Evolutionary conservation across 140 eudicot species (phyloP), one percentile per base, ranked within the genome.

Genomic region (Eryngium alpinum): DNA sequence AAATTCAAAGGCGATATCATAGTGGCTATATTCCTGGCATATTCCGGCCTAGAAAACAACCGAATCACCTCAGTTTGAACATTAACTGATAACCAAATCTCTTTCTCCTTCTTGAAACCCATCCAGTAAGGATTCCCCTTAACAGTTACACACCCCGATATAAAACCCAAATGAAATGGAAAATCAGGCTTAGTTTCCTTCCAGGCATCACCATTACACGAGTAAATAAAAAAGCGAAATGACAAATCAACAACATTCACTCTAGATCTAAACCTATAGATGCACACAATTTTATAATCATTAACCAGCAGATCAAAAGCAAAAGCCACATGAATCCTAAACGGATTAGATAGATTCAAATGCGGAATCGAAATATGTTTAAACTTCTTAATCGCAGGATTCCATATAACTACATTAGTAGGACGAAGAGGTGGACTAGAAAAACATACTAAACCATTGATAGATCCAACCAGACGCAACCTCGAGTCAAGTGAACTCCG

Each of bases 321-420:
- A 18, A 69, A 69, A 14, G 75, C 75, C 11, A 69, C 75, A 69
- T 69, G 31, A 5, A 69, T 69, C 49, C 75, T 17, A 38, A 69
- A 69, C 18, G 75, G 75, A 24, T 28, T 17, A 7, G 44, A 0
- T 7, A 29, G 38, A 69, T 69, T 69, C 75, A 69, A 18, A 69
- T 69, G 75, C 17, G 75, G 33, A 24, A 69, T 46, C 43, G 15
- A 22, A 7, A 69, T 4, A 32, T 69, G 44, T 22, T 10, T 19
- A 28, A 69, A 69, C 25, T n/a, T 69, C 3, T 2, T 13, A 69
- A 46, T 69, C 17, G 75, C 75, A 0, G 75, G 75, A 46, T 69
- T 69, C 75, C 75, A 69, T 16, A 69, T 69, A n/a, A 28, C 75
- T 29, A 69, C 75, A 69, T 69, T 69, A 32, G 75, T 69, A 69